A percentile compares a stretch with the other conserved stretches of the same genome.
Conservation (phyloP, 2,329 filamentous ascomycete species). For the Elsinoe necatrix region DNA sequence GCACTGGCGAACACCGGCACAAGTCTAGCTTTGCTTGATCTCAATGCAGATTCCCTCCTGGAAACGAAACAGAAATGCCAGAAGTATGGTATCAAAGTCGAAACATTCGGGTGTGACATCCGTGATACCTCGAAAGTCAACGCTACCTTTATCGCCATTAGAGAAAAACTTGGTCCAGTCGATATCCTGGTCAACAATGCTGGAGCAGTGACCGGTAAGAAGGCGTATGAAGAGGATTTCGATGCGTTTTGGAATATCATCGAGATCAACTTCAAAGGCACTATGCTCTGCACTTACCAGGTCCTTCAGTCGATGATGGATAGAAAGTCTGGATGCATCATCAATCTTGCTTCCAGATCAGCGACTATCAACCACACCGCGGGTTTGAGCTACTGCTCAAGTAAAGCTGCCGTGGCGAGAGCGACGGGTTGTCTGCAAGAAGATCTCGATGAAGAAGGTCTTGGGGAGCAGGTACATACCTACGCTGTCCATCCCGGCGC, state of each 20-base stretch:
- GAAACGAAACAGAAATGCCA: not conserved
- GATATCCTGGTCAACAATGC: slow-evolving; percentile 14
- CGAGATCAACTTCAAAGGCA: slow-evolving; percentile 1
- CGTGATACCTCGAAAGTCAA: not conserved
- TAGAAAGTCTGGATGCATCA: not conserved
- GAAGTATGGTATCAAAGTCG: not conserved
- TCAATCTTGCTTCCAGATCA: not conserved
- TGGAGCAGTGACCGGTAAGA: not conserved
- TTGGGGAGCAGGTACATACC: not conserved
- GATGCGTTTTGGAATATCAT: not conserved
- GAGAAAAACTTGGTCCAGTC: not conserved
- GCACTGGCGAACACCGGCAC: not conserved
- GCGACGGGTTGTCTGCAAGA: not conserved
- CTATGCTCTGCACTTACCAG: not conserved
- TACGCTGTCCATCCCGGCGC: not conserved
- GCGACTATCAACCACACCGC: not conserved
- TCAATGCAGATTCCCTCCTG: not conserved
- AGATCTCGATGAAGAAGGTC: not conserved
- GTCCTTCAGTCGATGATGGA: slow-evolving; percentile 2
- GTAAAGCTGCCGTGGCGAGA: slow-evolving; percentile 1
- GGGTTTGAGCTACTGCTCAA: not conserved
- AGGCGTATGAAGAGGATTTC: not conserved
- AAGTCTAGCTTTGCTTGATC: not conserved
- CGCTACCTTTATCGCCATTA: not conserved
- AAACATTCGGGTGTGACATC: not conserved